Conservation (phyloP, 2,329 filamentous ascomycete species). For the Hypoxylon sp. region DNA sequence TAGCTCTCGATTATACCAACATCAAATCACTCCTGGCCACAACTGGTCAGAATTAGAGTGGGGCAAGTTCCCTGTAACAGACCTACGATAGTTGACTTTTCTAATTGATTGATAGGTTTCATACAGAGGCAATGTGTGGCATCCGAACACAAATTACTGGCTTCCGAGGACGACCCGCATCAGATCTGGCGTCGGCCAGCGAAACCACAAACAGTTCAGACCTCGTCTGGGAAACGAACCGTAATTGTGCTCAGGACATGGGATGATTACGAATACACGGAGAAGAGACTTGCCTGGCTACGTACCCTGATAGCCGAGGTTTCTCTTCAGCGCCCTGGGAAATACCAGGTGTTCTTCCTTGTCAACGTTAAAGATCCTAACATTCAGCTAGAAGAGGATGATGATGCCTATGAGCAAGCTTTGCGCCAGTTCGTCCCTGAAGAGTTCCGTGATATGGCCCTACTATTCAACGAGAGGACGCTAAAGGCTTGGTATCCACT, state of each 20-base stretch:
- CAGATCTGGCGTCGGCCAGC: conserved; percentile 18
- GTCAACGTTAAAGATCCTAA: conserved; percentile 69
- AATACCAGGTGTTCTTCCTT: conserved; percentile 70
- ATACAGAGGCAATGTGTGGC: conserved; percentile 1
- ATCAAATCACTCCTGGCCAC: conserved; percentile 12
- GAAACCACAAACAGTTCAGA: neutral
- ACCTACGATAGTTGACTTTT: neutral
- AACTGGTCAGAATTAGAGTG: conserved; percentile 38
- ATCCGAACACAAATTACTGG: conserved; percentile 3
- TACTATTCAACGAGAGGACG: conserved; percentile 74
- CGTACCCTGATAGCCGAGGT: conserved; percentile 72
- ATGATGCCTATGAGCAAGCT: conserved; percentile 61
- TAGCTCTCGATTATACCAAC: conserved; percentile 22
- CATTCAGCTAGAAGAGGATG: conserved; percentile 65
- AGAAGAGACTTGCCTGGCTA: conserved; percentile 68
- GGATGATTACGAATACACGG: conserved; percentile 68
- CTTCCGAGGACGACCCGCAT: conserved; percentile 14
- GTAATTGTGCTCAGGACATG: conserved; percentile 70
- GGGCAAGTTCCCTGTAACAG: conserved; percentile 21
- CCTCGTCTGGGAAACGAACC: conserved; percentile 2
- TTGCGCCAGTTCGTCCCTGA: conserved; percentile 64
- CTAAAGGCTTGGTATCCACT: conserved; percentile 73
- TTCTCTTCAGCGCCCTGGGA: conserved; percentile 67
- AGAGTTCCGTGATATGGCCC: conserved; percentile 75
- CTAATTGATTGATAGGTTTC: too few species aligned